phyloP scores from a whole-genome alignment of 352 stramenopile species.

The Aphanomyces stellatus region DNA sequence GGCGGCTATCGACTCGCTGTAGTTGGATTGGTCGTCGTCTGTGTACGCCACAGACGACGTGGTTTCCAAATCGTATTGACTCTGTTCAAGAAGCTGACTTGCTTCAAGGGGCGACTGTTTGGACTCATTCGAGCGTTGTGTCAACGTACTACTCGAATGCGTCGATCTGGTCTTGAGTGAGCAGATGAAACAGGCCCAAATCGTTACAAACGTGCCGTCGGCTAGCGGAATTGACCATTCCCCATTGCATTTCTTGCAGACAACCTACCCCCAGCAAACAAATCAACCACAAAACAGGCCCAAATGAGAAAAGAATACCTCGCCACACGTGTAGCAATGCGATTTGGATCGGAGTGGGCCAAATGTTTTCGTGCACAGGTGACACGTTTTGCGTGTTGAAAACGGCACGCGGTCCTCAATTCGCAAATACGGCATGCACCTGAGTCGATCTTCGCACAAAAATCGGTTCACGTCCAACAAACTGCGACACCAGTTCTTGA shows the following conservation, averaged over 20 bases:
- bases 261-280: background rate
- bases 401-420: background rate
- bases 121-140: background rate
- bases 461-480: background rate
- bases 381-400: background rate
- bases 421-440: background rate
- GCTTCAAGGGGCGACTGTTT: background rate
- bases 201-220: background rate
- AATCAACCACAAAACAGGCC: background rate
- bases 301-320: background rate
- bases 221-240: background rate
- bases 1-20: background rate
- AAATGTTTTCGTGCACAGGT: background rate
- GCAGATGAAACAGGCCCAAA: too few species aligned
- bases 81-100: background rate
- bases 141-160: background rate
- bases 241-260: background rate
- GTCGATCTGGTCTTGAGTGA: background rate
- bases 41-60: background rate
- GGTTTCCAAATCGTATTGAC: too few species aligned
- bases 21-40: background rate
- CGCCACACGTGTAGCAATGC: background rate
- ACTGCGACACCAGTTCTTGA: background rate
- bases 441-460: background rate
- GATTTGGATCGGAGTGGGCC: background rate